phyloP scores from a whole-genome alignment of 108 stramenopile genomes.

The Conticribra guillardii region DNA sequence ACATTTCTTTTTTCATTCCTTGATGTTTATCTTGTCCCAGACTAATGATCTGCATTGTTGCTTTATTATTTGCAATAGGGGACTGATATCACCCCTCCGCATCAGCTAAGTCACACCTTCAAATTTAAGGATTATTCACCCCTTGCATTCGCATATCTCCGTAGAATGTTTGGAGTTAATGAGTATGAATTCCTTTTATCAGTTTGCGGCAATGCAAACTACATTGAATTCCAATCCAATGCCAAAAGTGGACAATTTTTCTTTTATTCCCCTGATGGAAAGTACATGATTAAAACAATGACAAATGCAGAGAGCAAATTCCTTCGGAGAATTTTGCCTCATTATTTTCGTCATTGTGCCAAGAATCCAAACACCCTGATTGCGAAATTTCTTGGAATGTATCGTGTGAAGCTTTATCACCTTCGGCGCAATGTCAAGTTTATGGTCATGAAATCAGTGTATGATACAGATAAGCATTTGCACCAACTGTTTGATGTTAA shows the following conservation, averaged over 20 bases:
- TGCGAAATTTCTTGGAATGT: slow-evolving; percentile 97
- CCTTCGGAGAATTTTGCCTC: slow-evolving; percentile 89
- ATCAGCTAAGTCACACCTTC: slow-evolving; percentile 96
- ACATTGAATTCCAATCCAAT: slow-evolving; percentile 98
- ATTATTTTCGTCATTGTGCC: slow-evolving; percentile 94
- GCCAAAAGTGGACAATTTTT: slow-evolving; percentile 99
- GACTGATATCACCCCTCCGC: slow-evolving; percentile 89
- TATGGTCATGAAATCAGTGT: slow-evolving; percentile 94
- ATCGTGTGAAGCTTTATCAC: slow-evolving; percentile 96
- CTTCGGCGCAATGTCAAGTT: slow-evolving; percentile 92
- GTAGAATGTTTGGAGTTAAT: slow-evolving; percentile 92
- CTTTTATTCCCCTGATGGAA: slow-evolving; percentile 98
- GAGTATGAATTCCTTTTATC: slow-evolving; percentile 93
- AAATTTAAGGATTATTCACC: slow-evolving; percentile 99
- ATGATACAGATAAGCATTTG: slow-evolving; percentile 84
- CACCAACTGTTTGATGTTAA: slow-evolving; percentile 94
- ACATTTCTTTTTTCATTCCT: neutral
- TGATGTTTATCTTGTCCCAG: neutral
- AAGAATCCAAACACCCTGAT: slow-evolving; percentile 94
- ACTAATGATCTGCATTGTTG: too few relatives aligned
- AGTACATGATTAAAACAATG: slow-evolving; percentile 98
- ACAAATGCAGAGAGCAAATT: slow-evolving; percentile 97
- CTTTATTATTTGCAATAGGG: too few relatives aligned
- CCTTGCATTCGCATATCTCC: slow-evolving; percentile 85
- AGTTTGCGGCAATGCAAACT: slow-evolving; percentile 97